These are phyloP conservation scores for Cercospora nicotianae DNA, from an alignment of 2,329 filamentous ascomycete species.

Conservation along the genomic window DNA sequence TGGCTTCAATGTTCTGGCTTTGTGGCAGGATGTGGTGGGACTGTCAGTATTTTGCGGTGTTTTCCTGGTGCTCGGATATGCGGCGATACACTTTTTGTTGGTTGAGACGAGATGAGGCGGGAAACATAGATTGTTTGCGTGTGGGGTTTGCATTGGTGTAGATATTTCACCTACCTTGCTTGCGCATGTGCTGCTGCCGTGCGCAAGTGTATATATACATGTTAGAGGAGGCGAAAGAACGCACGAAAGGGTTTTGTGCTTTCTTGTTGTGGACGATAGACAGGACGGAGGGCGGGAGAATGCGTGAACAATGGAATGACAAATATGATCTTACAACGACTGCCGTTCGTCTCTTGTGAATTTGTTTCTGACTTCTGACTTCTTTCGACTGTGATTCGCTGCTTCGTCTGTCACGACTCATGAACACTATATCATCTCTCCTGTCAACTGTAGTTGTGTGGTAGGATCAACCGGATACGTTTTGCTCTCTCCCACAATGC, in stretches of 20 bases:
- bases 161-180: background rate
- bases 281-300: background rate
- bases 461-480: background rate
- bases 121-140: no score
- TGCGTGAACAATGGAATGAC: background rate
- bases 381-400: background rate
- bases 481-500: background rate
- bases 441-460: background rate
- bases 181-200: no score
- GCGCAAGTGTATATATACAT: background rate
- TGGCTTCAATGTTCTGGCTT: constrained; percentile 82
- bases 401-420: background rate
- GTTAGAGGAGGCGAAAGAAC: background rate
- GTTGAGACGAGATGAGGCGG: constrained; percentile 68
- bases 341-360: background rate
- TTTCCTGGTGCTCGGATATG: constrained; percentile 86
- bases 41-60: constrained; percentile 76
- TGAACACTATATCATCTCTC: background rate
- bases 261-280: background rate
- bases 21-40: constrained; percentile 82
- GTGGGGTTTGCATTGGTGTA: background rate
- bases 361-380: background rate
- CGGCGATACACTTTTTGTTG: constrained; percentile 88
- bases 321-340: background rate
- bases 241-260: no score